These are phyloP conservation scores for Dunaliella sp. DNA, from an alignment of 139 green algal genomes.

Conservation along the genomic window DNA sequence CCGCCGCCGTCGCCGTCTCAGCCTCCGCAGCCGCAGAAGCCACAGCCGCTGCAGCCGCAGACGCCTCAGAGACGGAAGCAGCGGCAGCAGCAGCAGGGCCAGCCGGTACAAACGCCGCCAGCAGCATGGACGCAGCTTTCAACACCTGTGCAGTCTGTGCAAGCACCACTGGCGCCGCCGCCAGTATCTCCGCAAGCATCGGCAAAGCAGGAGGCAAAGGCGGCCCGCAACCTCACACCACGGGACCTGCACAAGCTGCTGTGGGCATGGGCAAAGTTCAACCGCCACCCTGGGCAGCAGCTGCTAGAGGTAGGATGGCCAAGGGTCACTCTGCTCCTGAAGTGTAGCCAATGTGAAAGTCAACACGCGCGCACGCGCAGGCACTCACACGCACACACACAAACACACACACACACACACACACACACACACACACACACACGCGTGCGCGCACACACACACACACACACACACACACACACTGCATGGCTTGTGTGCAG, in stretches of 20 bases:
- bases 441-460: neutral
- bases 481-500: neutral
- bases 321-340: no score
- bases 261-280: conserved; percentile 42
- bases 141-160: no score
- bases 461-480: neutral
- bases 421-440: neutral
- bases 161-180: neutral
- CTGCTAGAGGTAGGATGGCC: conserved; percentile 28
- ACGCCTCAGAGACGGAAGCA: neutral
- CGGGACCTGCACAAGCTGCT: conserved; percentile 29
- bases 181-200: neutral
- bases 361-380: no score
- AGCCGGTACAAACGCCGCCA: neutral
- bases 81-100: neutral
- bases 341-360: no score
- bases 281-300: conserved; percentile 33
- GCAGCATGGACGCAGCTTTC: no score
- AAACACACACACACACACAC: no score
- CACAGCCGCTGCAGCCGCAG: neutral
- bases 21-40: neutral
- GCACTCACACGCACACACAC: no score
- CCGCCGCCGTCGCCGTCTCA: no score
- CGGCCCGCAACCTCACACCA: neutral
- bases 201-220: neutral